phyloP scores from a whole-genome alignment of 2,329 filamentous ascomycete species.

The Stagonosporopsis tanaceti region DNA sequence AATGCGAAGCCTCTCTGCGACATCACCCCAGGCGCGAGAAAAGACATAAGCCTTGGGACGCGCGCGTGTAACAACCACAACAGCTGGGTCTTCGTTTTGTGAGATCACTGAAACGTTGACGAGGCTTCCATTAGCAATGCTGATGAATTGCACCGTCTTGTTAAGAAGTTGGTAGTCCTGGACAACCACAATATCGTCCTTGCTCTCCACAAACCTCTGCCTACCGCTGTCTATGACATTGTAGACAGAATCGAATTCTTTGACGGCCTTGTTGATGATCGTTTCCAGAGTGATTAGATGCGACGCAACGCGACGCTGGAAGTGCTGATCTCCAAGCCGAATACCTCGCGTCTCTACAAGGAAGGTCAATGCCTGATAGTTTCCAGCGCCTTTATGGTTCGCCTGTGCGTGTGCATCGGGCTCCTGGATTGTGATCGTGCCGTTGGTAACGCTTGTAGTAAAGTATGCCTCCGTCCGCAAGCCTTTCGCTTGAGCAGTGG shows the following conservation, averaged over 20 bases:
- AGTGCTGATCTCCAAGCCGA: constrained; percentile 38
- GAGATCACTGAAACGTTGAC: constrained; percentile 22
- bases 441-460: constrained; percentile 27
- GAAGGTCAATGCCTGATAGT: constrained; percentile 37
- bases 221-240: constrained; percentile 29
- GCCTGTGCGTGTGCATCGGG: constrained; percentile 37
- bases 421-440: constrained; percentile 33
- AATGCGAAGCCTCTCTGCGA: constrained; percentile 29
- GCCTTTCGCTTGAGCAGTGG: constrained; percentile 4
- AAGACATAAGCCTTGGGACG: constrained; percentile 28
- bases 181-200: constrained; percentile 29
- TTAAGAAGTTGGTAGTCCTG: constrained; percentile 26
- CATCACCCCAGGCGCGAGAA: constrained; percentile 31
- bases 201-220: constrained; percentile 24
- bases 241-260: constrained; percentile 30
- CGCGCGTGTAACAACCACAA: neutral
- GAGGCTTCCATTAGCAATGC: constrained; percentile 12
- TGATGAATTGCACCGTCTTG: constrained; percentile 24
- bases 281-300: constrained; percentile 34
- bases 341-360: constrained; percentile 40
- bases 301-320: constrained; percentile 34
- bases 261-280: constrained; percentile 35
- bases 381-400: constrained; percentile 39
- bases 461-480: constrained; percentile 20
- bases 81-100: constrained; percentile 2